A percentile compares a stretch with the other conserved stretches of the same genome.
Evolutionary conservation across 2,329 filamentous ascomycete species (phyloP).

Genomic region (Alternaria infectoria): DNA sequence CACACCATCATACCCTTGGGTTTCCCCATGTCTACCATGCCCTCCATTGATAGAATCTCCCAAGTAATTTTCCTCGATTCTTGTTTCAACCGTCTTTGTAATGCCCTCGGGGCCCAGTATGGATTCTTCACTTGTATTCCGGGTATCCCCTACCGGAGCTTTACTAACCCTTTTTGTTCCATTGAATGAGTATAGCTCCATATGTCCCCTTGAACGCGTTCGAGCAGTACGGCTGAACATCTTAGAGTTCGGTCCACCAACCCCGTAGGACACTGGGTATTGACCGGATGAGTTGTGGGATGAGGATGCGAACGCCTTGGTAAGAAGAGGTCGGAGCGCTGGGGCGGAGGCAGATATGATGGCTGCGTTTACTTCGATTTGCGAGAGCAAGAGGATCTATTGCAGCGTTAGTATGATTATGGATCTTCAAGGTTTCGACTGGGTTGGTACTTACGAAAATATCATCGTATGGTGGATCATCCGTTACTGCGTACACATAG

Average conservation of each 20-base stretch:
- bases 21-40: neutral
- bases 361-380: constrained; percentile 52
- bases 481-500: constrained; percentile 22
- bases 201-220: constrained; percentile 6
- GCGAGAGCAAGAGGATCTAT: constrained; percentile 47
- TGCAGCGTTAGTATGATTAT: neutral
- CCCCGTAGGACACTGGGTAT: neutral
- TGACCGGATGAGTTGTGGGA: constrained; percentile 2
- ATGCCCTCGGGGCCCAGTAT: constrained; percentile 14
- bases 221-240: neutral
- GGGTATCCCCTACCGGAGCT: neutral
- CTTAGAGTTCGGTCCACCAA: neutral
- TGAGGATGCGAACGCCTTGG: constrained; percentile 7
- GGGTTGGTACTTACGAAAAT: constrained; percentile 12
- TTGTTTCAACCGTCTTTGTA: constrained; percentile 14
- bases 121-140: constrained; percentile 17
- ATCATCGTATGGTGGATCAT: constrained; percentile 22
- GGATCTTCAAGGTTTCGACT: neutral
- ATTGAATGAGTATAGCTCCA: constrained; percentile 11
- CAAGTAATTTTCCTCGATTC: neutral
- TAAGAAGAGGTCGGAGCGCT: constrained; percentile 47
- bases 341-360: constrained; percentile 51
- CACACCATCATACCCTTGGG: neutral
- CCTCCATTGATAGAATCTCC: neutral
- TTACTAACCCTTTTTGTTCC: constrained; percentile 1